Evolutionary conservation across 192 early-diverging fungal species (phyloP).

Genomic region (Dispira parvispora): DNA sequence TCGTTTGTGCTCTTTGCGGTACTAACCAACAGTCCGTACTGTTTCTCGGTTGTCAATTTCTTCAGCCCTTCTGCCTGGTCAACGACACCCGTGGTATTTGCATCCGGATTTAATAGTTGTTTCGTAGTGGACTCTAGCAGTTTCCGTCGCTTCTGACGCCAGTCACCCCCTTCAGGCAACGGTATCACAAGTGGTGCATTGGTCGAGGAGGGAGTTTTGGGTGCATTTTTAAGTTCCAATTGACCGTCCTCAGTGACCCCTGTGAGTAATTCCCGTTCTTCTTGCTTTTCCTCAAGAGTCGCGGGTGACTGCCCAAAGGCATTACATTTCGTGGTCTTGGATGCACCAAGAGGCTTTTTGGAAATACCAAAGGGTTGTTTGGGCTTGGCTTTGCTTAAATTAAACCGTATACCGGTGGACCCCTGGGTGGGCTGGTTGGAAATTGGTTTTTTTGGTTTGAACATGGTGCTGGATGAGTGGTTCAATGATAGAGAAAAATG

Average conservation of each 20-base stretch:
- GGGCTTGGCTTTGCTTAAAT: no score
- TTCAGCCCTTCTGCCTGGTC: neutral
- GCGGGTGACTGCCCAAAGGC: no score
- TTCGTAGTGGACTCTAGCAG: neutral
- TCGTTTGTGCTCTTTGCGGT: neutral
- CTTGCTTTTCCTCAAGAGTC: neutral
- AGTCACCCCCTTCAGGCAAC: neutral
- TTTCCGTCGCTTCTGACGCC: slow-evolving; percentile 1
- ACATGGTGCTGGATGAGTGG: no score
- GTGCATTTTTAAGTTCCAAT: neutral
- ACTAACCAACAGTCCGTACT: neutral
- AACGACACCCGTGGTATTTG: neutral
- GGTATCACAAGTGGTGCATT: neutral
- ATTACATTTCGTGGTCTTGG: no score
- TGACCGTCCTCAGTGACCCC: neutral
- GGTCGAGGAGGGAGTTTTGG: neutral
- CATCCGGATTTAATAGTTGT: neutral
- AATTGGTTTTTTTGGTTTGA: no score
- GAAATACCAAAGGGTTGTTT: no score
- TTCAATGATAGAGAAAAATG: no score
- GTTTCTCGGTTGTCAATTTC: neutral
- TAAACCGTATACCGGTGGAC: no score
- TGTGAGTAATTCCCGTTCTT: neutral
- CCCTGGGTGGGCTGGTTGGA: no score
- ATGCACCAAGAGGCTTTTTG: no score